Conservation (phyloP, 768 basidiomycete species). For the Suillus plorans region DNA sequence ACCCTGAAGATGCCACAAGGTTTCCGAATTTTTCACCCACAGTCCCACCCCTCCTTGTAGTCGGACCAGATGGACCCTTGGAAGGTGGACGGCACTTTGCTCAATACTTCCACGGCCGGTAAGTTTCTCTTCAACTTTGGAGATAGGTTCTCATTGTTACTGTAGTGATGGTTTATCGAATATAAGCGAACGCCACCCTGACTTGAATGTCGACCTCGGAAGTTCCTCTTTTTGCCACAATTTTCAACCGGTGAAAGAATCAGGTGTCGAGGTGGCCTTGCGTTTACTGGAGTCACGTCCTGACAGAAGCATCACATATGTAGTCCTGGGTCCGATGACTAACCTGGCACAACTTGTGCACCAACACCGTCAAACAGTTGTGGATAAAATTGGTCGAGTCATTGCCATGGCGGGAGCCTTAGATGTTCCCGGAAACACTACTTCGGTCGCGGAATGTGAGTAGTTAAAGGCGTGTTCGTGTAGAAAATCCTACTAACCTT, state of each 20-base stretch:
- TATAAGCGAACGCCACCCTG: slow-evolving; percentile 64
- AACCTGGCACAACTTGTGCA: slow-evolving; percentile 72
- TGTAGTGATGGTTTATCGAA: slow-evolving; percentile 67
- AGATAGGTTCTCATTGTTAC: slow-evolving; percentile 3
- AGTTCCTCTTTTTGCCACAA: slow-evolving; percentile 37
- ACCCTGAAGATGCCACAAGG: slow-evolving; percentile 52
- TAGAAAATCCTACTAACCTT: slow-evolving; percentile 5
- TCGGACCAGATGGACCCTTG: slow-evolving; percentile 66
- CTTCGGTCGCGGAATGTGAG: slow-evolving; percentile 82
- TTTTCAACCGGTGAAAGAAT: slow-evolving; percentile 43
- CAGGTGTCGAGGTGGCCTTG: slow-evolving; percentile 54
- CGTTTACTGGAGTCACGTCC: slow-evolving; percentile 54
- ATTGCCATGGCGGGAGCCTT: slow-evolving; percentile 93
- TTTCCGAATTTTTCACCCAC: slow-evolving; percentile 62
- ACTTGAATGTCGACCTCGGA: slow-evolving; percentile 39
- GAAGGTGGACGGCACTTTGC: slow-evolving; percentile 73
- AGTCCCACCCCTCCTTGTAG: slow-evolving; percentile 59
- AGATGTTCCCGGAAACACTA: slow-evolving; percentile 88
- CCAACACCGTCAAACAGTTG: slow-evolving; percentile 50
- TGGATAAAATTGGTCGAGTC: slow-evolving; percentile 65
- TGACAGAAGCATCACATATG: slow-evolving; percentile 60
- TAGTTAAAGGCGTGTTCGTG: slow-evolving; percentile 5
- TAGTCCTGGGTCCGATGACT: slow-evolving; percentile 76
- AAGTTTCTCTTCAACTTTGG: slow-evolving; percentile 14
- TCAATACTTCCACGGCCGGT: slow-evolving; percentile 85